phyloP scores from a whole-genome alignment of 805 yeast genomes.

The Kuraishia cidri region DNA sequence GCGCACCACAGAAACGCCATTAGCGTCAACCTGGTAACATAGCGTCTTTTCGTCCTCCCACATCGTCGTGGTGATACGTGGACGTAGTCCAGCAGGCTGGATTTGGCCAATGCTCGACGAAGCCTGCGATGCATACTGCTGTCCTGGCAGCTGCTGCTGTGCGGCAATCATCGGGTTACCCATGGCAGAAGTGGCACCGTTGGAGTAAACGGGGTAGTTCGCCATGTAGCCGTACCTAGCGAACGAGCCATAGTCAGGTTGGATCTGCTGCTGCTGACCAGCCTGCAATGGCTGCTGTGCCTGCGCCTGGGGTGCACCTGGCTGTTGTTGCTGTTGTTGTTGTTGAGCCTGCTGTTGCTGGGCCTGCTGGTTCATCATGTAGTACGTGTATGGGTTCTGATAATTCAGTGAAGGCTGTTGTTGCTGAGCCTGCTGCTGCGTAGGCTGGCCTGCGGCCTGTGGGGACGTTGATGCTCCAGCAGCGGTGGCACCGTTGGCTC shows the following conservation, averaged over 20 bases:
- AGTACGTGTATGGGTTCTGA: constrained; percentile 2
- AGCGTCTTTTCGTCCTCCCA: constrained; percentile 71
- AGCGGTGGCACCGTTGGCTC: neutral
- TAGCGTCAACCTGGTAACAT: constrained; percentile 66
- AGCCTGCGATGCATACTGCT: constrained; percentile 2
- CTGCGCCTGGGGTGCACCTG: neutral
- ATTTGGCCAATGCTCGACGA: constrained; percentile 24
- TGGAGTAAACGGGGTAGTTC: constrained; percentile 3
- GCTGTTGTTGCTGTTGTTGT: constrained; percentile 1
- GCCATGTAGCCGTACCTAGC: constrained; percentile 4
- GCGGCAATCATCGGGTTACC: constrained; percentile 1
- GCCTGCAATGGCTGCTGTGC: constrained; percentile 1
- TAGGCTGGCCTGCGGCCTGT: too few species aligned
- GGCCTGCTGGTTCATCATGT: constrained; percentile 2
- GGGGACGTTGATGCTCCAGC: constrained; percentile 1
- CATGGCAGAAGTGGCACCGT: constrained; percentile 1
- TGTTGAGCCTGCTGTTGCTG: constrained; percentile 1
- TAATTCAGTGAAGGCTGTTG: too few species aligned
- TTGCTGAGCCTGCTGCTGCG: neutral
- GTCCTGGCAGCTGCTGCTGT: constrained; percentile 1
- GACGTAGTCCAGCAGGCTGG: constrained; percentile 36
- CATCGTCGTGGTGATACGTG: constrained; percentile 63
- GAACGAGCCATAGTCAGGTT: constrained; percentile 1
- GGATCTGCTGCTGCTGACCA: constrained; percentile 1
- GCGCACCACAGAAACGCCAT: constrained; percentile 57